Evolutionary conservation across 257 asterid genomes (phyloP).

Genomic region (Solanum clarkiae): DNA sequence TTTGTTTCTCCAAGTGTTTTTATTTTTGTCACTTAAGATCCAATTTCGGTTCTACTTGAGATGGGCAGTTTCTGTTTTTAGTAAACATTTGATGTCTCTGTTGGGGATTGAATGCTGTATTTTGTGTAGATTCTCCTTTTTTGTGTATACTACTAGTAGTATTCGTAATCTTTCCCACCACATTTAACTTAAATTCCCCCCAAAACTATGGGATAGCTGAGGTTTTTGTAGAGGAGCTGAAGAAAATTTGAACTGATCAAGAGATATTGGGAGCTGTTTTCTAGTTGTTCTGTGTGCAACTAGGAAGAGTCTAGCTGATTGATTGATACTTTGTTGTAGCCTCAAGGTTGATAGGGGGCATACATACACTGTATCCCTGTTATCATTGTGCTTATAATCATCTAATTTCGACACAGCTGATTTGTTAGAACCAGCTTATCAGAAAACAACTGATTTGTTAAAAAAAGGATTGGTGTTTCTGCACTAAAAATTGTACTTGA

Average conservation of each 20-base stretch:
- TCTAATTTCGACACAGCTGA: neutral
- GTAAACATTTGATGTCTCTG: neutral
- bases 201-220: neutral
- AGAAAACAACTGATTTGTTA: neutral
- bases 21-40: neutral
- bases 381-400: neutral
- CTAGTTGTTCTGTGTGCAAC: neutral
- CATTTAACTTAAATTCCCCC: neutral
- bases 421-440: neutral
- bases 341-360: neutral
- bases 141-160: neutral
- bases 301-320: neutral
- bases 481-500: neutral
- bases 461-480: neutral
- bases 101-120: neutral
- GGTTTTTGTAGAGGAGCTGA: neutral
- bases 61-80: neutral
- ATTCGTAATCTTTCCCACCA: neutral
- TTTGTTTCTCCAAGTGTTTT: neutral
- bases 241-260: neutral
- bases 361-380: neutral
- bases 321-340: neutral
- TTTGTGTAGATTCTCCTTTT: neutral
- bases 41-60: neutral
- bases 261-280: neutral